phyloP scores from a whole-genome alignment of 1,284 basidiomycete genomes.

The Irpex sp. region DNA sequence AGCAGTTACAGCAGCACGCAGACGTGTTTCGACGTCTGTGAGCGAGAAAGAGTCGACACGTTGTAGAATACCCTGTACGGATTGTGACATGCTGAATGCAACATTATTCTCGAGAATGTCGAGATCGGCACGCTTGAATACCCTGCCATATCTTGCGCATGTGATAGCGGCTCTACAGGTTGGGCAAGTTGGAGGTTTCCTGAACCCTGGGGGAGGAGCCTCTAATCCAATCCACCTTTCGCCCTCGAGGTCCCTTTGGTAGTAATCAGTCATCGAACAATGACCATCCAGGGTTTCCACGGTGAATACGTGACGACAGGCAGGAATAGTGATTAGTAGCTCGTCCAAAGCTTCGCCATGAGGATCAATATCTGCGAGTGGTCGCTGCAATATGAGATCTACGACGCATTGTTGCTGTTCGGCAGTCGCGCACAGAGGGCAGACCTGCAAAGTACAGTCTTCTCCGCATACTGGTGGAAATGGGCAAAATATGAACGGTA shows the following conservation, averaged over 20 bases:
- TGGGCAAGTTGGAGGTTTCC: slow-evolving; percentile 49
- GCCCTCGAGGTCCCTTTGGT: slow-evolving; percentile 32
- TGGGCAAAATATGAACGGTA: not conserved
- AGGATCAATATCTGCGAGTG: slow-evolving; percentile 46
- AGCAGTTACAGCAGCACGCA: not conserved
- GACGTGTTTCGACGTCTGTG: not conserved
- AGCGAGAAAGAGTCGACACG: slow-evolving; percentile 15
- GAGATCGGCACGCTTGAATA: slow-evolving; percentile 56
- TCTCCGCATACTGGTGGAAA: not conserved
- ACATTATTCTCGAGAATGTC: slow-evolving; percentile 65
- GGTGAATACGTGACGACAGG: slow-evolving; percentile 66
- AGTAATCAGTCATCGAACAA: slow-evolving; percentile 51
- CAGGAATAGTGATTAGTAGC: slow-evolving; percentile 53
- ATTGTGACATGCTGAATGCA: slow-evolving; percentile 45
- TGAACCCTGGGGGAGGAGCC: slow-evolving; percentile 38
- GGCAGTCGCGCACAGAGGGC: not conserved
- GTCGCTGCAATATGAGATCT: slow-evolving; percentile 24
- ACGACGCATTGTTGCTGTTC: not conserved
- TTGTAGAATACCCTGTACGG: slow-evolving; percentile 28
- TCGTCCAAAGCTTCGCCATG: slow-evolving; percentile 43
- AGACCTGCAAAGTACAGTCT: not conserved
- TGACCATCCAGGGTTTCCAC: slow-evolving; percentile 68
- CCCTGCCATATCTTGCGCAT: slow-evolving; percentile 53
- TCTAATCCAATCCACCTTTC: slow-evolving; percentile 38
- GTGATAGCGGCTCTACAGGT: slow-evolving; percentile 50